Percentiles rank a stretch among this genome's conserved stretches.
Evolutionary conservation across 225 moss, liverwort and hornwort genomes (phyloP).

Genomic region (Pseudisothecium myosuroides): DNA sequence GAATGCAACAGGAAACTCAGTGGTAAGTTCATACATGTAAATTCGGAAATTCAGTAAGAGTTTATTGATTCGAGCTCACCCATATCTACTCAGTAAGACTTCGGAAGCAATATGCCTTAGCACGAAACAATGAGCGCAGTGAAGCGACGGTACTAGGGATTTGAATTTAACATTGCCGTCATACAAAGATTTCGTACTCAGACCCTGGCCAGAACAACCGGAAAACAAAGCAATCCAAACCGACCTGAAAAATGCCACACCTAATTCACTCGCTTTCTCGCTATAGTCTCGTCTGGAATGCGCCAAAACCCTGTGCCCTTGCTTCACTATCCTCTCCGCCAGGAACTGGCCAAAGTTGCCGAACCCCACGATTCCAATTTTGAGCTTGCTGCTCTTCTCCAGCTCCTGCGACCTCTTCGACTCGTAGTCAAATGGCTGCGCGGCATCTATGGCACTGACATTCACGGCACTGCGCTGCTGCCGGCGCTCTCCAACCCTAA

Average conservation of each 20-base stretch:
- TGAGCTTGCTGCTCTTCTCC: conserved; percentile 54
- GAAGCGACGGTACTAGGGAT: not conserved
- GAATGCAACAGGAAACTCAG: not conserved
- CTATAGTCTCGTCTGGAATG: conserved; percentile 74
- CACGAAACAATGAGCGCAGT: not conserved
- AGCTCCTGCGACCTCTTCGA: conserved; percentile 59
- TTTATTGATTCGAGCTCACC: not conserved
- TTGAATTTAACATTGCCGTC: not conserved
- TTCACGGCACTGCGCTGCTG: conserved; percentile 5
- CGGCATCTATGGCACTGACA: conserved; percentile 79
- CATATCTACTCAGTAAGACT: not conserved
- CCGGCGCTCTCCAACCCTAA: conserved; percentile 2
- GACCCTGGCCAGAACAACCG: not conserved
- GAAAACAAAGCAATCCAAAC: not conserved
- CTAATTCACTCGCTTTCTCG: conserved; percentile 41
- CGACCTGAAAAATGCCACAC: conserved; percentile 58
- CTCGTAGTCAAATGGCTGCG: conserved; percentile 86
- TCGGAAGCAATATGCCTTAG: not conserved
- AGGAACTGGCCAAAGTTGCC: conserved; percentile 93
- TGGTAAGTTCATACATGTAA: not conserved
- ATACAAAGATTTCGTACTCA: not conserved
- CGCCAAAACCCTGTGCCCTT: conserved; percentile 86
- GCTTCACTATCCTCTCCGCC: conserved; percentile 64
- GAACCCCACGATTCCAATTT: conserved; percentile 85
- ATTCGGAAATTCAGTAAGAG: not conserved